Conservation (phyloP, 2,329 filamentous ascomycete species). For the Fusarium coicis region DNA sequence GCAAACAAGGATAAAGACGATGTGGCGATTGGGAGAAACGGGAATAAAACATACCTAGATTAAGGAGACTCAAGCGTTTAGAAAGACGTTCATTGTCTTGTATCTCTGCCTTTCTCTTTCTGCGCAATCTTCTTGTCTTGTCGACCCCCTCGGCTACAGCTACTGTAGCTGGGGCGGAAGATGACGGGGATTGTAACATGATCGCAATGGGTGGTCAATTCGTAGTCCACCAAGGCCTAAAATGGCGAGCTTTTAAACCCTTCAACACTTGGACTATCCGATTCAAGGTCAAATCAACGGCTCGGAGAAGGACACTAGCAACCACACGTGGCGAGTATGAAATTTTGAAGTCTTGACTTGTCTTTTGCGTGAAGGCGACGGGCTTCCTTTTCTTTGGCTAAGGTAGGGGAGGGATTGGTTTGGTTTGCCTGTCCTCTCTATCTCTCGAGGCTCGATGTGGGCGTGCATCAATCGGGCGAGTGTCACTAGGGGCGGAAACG, state of each 20-base stretch:
- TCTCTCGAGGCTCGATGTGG: slow-evolving; percentile 30
- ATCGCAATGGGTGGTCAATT: slow-evolving; percentile 36
- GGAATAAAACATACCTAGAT: slow-evolving; percentile 71
- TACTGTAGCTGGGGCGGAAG: slow-evolving; percentile 31
- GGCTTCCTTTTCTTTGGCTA: neutral
- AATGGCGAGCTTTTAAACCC: slow-evolving; percentile 30
- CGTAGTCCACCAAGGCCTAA: slow-evolving; percentile 19
- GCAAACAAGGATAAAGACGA: neutral
- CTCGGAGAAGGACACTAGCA: slow-evolving; percentile 22
- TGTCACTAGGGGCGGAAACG: slow-evolving; percentile 41
- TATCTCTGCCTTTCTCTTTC: slow-evolving; percentile 70
- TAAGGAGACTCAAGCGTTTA: slow-evolving; percentile 84
- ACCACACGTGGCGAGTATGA: slow-evolving; percentile 31
- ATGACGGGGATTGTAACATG: slow-evolving; percentile 50
- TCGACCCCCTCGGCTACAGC: slow-evolving; percentile 33
- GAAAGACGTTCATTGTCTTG: slow-evolving; percentile 79
- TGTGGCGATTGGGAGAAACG: neutral
- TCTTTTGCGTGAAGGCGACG: slow-evolving; percentile 17
- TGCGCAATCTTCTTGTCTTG: slow-evolving; percentile 40
- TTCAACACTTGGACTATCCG: slow-evolving; percentile 24
- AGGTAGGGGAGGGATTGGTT: neutral
- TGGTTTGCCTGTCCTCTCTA: slow-evolving; percentile 6
- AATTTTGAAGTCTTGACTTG: slow-evolving; percentile 5
- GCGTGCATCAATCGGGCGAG: slow-evolving; percentile 36
- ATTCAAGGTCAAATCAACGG: slow-evolving; percentile 23